Evolutionary conservation across 2,329 filamentous ascomycete species (phyloP), one percentile per base, ranked within the genome.

Genomic region (Microdochium paspali): DNA sequence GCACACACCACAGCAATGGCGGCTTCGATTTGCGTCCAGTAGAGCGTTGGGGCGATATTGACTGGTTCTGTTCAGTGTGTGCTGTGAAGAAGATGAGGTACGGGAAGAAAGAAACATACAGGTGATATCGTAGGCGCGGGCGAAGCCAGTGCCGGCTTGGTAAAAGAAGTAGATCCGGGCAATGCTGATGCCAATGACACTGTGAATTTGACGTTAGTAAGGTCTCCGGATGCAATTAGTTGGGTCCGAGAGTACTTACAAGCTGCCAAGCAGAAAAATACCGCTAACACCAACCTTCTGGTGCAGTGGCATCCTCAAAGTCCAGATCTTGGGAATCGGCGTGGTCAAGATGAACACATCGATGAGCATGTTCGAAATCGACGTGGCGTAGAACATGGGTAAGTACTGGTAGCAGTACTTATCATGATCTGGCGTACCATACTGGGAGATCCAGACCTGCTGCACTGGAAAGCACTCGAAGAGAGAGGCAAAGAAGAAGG

Each of bases 401-500:
- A 47, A 18, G 21, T 28, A 32, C 9, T 51, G 10, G 24, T 45
- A 51, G 23, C 47, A 51, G 15, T 44, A 18, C 6, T 15, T 26
- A 12, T 24, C 21, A 30, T 43, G 23, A 6, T n/a, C 44, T 7
- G 24, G 44, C 10, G 42, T 44, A 10, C 42, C 35, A 13, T 28
- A 28, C 26, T 7, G 13, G 7, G 26, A 28, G 7, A 28, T 15
- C 49, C 49, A 50, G 3, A 43, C 21, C 21, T 46, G 21, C 3
- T 18, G 9, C 15, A 47, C 31, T 9, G 46, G 49, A n/a, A 26
- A 28, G 30, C 49, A 50, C 44, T 35, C 21, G 3, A 50, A 45
- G 15, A 50, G 46, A n/a, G 35, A 31, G 7, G 49, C 49, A 13
- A 50, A 46, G 39, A 50, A 50, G 40, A 50, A 50, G 6, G 49